Evolutionary conservation across 768 basidiomycete species (phyloP).

Genomic region (Lyophyllum atratum): DNA sequence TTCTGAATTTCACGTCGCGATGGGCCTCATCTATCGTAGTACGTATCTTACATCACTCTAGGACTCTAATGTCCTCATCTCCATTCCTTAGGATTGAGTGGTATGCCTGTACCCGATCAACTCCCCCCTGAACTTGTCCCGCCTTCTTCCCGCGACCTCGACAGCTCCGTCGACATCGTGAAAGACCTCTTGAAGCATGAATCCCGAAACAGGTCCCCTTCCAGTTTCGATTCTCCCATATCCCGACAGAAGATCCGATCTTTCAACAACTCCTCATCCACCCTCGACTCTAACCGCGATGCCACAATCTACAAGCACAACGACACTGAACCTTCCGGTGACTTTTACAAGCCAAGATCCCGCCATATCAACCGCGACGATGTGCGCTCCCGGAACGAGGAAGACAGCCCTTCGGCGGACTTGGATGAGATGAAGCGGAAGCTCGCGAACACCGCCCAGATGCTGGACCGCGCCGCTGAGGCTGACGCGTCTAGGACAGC

Average conservation of each 20-base stretch:
- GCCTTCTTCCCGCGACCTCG: constrained; percentile 88
- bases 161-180: constrained; percentile 85
- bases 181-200: constrained; percentile 89
- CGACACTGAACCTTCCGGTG: constrained; percentile 56
- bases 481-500: constrained; percentile 59
- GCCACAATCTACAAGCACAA: constrained; percentile 92
- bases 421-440: constrained; percentile 86
- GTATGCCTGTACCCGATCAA: constrained; percentile 83
- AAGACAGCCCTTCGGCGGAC: constrained; percentile 62
- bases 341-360: constrained; percentile 77
- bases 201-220: constrained; percentile 69
- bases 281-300: constrained; percentile 67
- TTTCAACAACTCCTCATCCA: constrained; percentile 56
- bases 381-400: constrained; percentile 74
- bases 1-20: constrained; percentile 97
- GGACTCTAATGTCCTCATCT: not conserved
- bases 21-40: constrained; percentile 98
- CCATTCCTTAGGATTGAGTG: constrained; percentile 74
- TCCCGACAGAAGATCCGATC: constrained; percentile 73
- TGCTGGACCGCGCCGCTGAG: constrained; percentile 76
- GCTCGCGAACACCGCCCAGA: constrained; percentile 74
- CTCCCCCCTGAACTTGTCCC: constrained; percentile 91
- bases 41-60: constrained; percentile 32
- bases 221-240: constrained; percentile 49
- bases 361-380: constrained; percentile 86